Evolutionary conservation across 2,329 filamentous ascomycete species (phyloP), one percentile per base, ranked within the genome.

Genomic region (Byssochlamys sp.): DNA sequence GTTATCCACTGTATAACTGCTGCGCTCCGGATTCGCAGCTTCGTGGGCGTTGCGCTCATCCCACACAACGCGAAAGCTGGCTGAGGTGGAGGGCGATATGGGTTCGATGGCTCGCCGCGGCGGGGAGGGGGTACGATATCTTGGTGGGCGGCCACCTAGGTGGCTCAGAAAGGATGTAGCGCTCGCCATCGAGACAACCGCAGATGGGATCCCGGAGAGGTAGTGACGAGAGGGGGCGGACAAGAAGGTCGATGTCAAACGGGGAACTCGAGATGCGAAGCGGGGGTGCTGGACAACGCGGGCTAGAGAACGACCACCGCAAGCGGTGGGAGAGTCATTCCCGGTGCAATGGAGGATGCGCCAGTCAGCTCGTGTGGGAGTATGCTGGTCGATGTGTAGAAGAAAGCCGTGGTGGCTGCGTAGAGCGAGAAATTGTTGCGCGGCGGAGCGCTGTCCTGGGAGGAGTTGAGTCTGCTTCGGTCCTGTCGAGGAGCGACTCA

Each of bases 51-150:
- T 61, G 65, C 67, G 69, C 59, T 69, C 66, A 48, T 65, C 58
- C 68, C 68, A 69, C 33, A 67, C 64, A 55, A 65, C 57, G 59
- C 64, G 66, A 56, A 67, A 61, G 60, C 71, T 67, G 60, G 64
- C 59, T 59, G 67, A 61, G 51, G 61, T 63, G 59, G 67, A 68
- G 33, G 75, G 75, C 49, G 75, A 77, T 62, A 77, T 73, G 55
- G 75, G 74, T 60, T 78, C 75, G 64, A 77, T 67, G 61, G 74
- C 74, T 69, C 74, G 70, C 70, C 71, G 68, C 66, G 75, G 76
- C 63, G 76, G 76, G 14, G 76, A 77, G 57, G 76, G 76, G 57
- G 76, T 78, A 62, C 73, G 73, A 63, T 78, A 78, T 53, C 71
- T 69, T 55, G 70, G 66, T 57, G 75, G 75, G 57, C 73, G 74